Base-by-base conservation (phyloP, 2,329 filamentous ascomycete genomes). In the Neofusicoccum parvum region DNA sequence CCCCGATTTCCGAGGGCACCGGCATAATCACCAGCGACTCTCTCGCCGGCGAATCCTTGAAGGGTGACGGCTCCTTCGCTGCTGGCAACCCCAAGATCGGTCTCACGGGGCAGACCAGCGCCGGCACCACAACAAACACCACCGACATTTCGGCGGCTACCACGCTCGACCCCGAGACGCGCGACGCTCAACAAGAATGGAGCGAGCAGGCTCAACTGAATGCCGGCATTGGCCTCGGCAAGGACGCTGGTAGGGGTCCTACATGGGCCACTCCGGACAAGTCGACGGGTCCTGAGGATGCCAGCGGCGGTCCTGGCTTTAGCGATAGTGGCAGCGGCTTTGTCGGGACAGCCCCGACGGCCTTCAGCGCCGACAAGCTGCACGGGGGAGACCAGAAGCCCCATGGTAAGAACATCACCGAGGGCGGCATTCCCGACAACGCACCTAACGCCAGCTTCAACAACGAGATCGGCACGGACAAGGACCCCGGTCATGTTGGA, bases 21-120 rank as follows among this genome's bases (percentile, higher is more conserved):
- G 92, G 92, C 62, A 72, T 82, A 32, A 83, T 94, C 1, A 79
- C 85, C 50, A 80, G 84, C 14, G 90, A 90, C 77, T 94, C 91
- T 6, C 87, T 96, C 5, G 92, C 92, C 11, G 89, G 87, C 66
- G 89, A 94, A 72, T 95, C 91, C 0, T 78, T 87, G 66, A 79
- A 82, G 53, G 70, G 80, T 23, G 83, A 83, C 65, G 91, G 90
- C 69, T 80, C 76, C 12, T 92, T 91, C 71, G 80, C 84, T 46
- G 75, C 83, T 34, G 76, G 83, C 65, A 91, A 92, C 78, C 80
- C 82, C 27, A 80, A 84, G 67, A 81, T 83, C 17, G 80, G 82
- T 46, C 81, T 81, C 5, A 79, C 80, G 37, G 74, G 78, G 14
- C 84, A 87, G 58, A 78, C 80, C 9, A 84, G 85, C 48, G 70